Percentiles rank a stretch among this genome's conserved stretches.
These are phyloP conservation scores for Aspergillus sp. DNA, from an alignment of 2,329 filamentous ascomycete species.

Conservation along the genomic window DNA sequence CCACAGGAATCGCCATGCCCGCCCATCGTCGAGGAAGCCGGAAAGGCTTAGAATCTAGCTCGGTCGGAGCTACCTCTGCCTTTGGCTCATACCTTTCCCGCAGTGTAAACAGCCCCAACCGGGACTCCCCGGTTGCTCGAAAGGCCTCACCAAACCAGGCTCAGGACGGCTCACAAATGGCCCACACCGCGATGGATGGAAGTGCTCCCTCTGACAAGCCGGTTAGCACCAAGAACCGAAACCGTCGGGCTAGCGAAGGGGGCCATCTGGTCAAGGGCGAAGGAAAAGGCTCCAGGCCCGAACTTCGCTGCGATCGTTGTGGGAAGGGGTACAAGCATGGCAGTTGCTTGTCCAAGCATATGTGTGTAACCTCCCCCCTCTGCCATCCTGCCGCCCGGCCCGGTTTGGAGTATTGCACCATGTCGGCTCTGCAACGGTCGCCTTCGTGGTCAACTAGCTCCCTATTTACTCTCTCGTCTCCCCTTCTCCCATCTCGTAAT, in stretches of 20 bases:
- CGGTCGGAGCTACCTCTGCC: conserved; percentile 40
- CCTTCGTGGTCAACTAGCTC: conserved; percentile 37
- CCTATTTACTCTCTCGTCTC: conserved; percentile 32
- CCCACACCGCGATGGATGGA: conserved; percentile 41
- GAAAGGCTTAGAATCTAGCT: conserved; percentile 66
- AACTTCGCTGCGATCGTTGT: conserved; percentile 95
- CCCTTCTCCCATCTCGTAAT: conserved; percentile 23
- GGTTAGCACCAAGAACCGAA: conserved; percentile 53
- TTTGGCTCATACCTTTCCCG: conserved; percentile 45
- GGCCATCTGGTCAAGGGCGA: conserved; percentile 79
- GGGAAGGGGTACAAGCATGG: conserved; percentile 99
- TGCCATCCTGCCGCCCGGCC: conserved; percentile 45
- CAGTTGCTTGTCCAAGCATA: conserved; percentile 99
- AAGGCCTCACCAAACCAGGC: conserved; percentile 38
- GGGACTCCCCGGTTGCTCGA: conserved; percentile 35
- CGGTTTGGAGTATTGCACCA: conserved; percentile 42
- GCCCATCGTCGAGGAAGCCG: conserved; percentile 55
- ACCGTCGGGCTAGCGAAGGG: conserved; percentile 76
- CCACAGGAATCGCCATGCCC: conserved; percentile 59
- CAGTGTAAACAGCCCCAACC: conserved; percentile 36
- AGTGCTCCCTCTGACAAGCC: conserved; percentile 49
- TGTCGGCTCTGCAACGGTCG: conserved; percentile 40
- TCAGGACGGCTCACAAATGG: conserved; percentile 20
- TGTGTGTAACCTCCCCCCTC: conserved; percentile 75
- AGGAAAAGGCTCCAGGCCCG: conserved; percentile 73